Evolutionary conservation across 1,284 basidiomycete species (phyloP).

Genomic region (Ustilago tritici): DNA sequence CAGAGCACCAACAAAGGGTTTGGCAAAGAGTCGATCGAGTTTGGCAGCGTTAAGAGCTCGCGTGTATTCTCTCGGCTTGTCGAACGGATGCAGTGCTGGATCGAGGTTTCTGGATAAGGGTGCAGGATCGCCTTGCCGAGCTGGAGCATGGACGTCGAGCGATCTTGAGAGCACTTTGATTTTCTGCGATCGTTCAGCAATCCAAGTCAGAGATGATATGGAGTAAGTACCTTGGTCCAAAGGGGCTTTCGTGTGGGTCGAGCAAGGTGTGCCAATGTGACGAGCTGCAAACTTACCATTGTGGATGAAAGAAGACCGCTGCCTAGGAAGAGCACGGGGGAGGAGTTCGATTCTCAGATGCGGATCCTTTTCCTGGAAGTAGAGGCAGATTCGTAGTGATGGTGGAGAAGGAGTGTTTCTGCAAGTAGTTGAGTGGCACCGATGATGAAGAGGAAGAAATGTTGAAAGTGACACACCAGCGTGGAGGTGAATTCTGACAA

Average conservation of each 20-base stretch:
- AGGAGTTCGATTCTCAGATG: too few relatives aligned
- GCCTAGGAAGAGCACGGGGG: neutral
- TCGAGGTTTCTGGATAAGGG: constrained; percentile 92
- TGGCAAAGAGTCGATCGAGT: constrained; percentile 95
- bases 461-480: neutral
- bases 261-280: neutral
- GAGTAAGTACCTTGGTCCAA: neutral
- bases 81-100: constrained; percentile 92
- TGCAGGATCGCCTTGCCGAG: constrained; percentile 78
- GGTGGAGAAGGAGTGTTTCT: neutral
- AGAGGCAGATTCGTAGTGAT: neutral
- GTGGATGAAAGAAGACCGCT: neutral
- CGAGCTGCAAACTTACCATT: neutral
- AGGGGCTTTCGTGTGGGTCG: neutral
- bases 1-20: constrained; percentile 89
- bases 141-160: constrained; percentile 78
- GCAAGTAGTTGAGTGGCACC: neutral
- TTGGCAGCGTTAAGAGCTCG: constrained; percentile 95
- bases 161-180: constrained; percentile 89
- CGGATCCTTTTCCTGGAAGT: too few relatives aligned
- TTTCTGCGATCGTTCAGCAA: constrained; percentile 73
- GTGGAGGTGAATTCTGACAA: constrained; percentile 5
- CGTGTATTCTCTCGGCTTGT: constrained; percentile 90
- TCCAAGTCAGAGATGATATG: neutral
- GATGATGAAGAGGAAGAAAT: constrained; percentile 1